These are phyloP conservation scores for Candida succiphila DNA, from an alignment of 805 yeast species.

Conservation along the genomic window DNA sequence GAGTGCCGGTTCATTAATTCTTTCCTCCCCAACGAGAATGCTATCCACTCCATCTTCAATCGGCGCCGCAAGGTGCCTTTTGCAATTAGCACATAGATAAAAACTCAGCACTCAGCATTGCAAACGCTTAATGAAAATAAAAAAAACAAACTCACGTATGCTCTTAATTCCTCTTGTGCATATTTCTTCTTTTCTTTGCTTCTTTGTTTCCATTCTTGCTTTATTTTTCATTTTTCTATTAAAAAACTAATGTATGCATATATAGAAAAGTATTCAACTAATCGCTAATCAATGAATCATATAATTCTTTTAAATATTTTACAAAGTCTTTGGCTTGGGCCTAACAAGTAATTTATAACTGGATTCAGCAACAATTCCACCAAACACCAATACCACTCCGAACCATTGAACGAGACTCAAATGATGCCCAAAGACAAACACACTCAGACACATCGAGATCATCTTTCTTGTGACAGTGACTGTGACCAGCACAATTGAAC, in stretches of 20 bases:
- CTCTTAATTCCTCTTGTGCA: too few relatives aligned
- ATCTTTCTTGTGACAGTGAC: slow-evolving; percentile 95
- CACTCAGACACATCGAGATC: slow-evolving; percentile 90
- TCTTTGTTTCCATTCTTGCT: background rate
- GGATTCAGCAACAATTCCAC: slow-evolving; percentile 81
- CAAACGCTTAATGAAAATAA: background rate
- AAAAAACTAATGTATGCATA: too few relatives aligned
- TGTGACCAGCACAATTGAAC: slow-evolving; percentile 77
- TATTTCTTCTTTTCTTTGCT: background rate
- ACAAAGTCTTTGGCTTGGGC: slow-evolving; percentile 1
- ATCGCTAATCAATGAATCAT: background rate
- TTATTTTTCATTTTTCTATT: too few relatives aligned
- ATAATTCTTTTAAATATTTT: background rate
- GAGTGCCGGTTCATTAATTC: slow-evolving; percentile 17
- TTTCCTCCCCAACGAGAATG: slow-evolving; percentile 29
- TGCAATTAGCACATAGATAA: slow-evolving; percentile 30
- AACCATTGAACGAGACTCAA: slow-evolving; percentile 59
- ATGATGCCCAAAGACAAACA: slow-evolving; percentile 74
- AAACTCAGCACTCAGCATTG: background rate
- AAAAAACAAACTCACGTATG: too few relatives aligned
- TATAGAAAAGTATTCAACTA: too few relatives aligned
- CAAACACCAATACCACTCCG: slow-evolving; percentile 74
- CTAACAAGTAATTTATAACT: slow-evolving; percentile 25
- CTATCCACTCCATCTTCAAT: slow-evolving; percentile 36
- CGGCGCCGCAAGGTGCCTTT: slow-evolving; percentile 35